A percentile compares a stretch with the other conserved stretches of the same genome.
phyloP scores from a whole-genome alignment of 768 basidiomycete species.

The Amanita thiersii region DNA sequence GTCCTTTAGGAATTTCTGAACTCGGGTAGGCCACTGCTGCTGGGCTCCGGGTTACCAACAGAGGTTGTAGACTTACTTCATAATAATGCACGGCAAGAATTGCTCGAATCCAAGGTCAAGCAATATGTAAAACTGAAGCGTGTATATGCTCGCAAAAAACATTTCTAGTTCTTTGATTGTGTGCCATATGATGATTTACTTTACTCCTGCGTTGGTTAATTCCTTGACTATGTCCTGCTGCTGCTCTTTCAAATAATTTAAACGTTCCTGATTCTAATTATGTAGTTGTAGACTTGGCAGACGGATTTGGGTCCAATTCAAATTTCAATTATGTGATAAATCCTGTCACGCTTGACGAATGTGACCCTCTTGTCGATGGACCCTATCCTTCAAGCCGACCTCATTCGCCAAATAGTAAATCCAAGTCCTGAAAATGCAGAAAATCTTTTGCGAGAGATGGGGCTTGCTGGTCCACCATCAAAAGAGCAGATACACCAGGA shows the following conservation, averaged over 20 bases:
- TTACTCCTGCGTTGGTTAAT: too few relatives aligned
- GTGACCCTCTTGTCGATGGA: slow-evolving; percentile 23
- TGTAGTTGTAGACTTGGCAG: neutral
- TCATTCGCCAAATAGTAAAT: slow-evolving; percentile 40
- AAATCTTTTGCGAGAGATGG: slow-evolving; percentile 44
- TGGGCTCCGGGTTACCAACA: slow-evolving; percentile 52
- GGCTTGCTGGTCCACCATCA: slow-evolving; percentile 49
- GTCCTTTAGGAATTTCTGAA: slow-evolving; percentile 49
- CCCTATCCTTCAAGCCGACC: slow-evolving; percentile 18
- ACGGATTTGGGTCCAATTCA: neutral
- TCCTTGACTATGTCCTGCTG: too few relatives aligned
- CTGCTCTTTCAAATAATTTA: too few relatives aligned
- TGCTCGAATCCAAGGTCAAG: slow-evolving; percentile 35
- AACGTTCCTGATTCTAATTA: neutral
- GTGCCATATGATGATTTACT: neutral
- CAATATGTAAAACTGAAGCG: slow-evolving; percentile 51
- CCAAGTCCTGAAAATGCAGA: slow-evolving; percentile 32
- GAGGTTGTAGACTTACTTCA: slow-evolving; percentile 47
- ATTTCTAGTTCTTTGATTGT: neutral
- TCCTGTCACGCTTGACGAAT: neutral
- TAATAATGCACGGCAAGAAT: slow-evolving; percentile 39
- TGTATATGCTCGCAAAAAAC: slow-evolving; percentile 50
- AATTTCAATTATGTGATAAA: neutral
- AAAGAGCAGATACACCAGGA: slow-evolving; percentile 52
- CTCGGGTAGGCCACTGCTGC: slow-evolving; percentile 59